A percentile compares a stretch with the other conserved stretches of the same genome.
Conservation (phyloP, 2,329 filamentous ascomycete genomes). For the Fonsecaea pedrosoi region DNA sequence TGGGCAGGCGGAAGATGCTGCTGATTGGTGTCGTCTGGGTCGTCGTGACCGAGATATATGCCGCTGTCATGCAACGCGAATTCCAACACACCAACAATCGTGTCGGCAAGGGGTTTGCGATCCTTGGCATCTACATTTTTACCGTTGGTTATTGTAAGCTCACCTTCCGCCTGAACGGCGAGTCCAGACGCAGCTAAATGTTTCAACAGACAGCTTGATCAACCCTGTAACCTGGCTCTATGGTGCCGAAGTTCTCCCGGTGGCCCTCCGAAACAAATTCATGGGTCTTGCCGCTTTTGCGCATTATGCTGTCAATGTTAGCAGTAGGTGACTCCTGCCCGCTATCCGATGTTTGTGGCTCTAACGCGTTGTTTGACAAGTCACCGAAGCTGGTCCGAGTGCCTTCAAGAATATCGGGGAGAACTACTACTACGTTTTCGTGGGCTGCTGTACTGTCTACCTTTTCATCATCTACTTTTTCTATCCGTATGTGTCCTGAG, state of each 20-base stretch:
- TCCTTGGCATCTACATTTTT: slow-evolving; percentile 66
- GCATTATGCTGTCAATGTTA: slow-evolving; percentile 71
- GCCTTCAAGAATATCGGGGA: slow-evolving; percentile 63
- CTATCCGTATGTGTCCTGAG: slow-evolving; percentile 53
- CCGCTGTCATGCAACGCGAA: slow-evolving; percentile 63
- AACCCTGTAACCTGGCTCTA: slow-evolving; percentile 82
- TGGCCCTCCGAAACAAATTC: slow-evolving; percentile 84
- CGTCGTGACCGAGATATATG: slow-evolving; percentile 63
- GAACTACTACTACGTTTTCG: slow-evolving; percentile 67
- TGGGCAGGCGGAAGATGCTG: slow-evolving; percentile 64
- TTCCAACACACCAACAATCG: slow-evolving; percentile 63
- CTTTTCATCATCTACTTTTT: slow-evolving; percentile 60
- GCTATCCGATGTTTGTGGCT: background rate
- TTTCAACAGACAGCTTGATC: slow-evolving; percentile 18
- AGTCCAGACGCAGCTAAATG: no score
- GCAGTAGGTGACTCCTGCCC: slow-evolving; percentile 40
- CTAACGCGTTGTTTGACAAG: slow-evolving; percentile 15
- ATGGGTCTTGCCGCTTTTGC: slow-evolving; percentile 84
- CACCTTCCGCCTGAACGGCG: no score
- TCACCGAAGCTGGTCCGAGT: slow-evolving; percentile 60
- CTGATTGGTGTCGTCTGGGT: slow-evolving; percentile 59
- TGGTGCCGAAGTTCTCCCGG: slow-evolving; percentile 79
- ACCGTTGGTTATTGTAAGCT: slow-evolving; percentile 60
- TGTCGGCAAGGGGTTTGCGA: slow-evolving; percentile 65
- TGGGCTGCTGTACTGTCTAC: slow-evolving; percentile 60